Conservation (phyloP, 2,329 filamentous ascomycete species). For the Stemphylium beticola region DNA sequence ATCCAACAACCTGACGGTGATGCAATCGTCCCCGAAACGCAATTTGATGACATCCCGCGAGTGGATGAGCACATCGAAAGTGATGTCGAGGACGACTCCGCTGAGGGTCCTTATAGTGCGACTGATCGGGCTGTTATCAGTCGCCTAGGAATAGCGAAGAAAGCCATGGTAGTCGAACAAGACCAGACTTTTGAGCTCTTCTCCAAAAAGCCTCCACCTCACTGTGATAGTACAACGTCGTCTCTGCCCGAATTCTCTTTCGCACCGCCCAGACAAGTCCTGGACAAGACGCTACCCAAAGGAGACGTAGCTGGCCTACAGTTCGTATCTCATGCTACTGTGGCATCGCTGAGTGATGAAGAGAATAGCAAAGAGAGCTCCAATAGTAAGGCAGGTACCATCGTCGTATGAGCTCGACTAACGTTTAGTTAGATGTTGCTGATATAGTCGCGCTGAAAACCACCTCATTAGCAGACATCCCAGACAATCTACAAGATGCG, state of each 20-base stretch:
- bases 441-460: neutral
- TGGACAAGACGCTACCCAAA: neutral
- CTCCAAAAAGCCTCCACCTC: neutral
- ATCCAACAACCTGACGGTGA: slow-evolving; percentile 31
- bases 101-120: slow-evolving; percentile 3
- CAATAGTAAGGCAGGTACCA: neutral
- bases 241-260: slow-evolving; percentile 6
- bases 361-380: neutral
- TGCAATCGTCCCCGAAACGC: slow-evolving; percentile 25
- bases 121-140: slow-evolving; percentile 3
- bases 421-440: neutral
- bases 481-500: neutral
- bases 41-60: slow-evolving; percentile 9
- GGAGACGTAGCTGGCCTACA: neutral
- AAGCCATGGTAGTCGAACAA: neutral
- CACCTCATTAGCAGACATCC: neutral
- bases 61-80: neutral
- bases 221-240: neutral
- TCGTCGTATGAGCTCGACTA: neutral
- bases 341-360: neutral
- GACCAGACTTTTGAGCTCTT: neutral
- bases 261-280: neutral
- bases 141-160: slow-evolving; percentile 5
- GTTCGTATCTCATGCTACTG: neutral
- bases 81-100: neutral